A percentile compares a stretch with the other conserved stretches of the same genome.
phyloP scores from a whole-genome alignment of 164 flowering plant genomes.

The Litsea cubeba region DNA sequence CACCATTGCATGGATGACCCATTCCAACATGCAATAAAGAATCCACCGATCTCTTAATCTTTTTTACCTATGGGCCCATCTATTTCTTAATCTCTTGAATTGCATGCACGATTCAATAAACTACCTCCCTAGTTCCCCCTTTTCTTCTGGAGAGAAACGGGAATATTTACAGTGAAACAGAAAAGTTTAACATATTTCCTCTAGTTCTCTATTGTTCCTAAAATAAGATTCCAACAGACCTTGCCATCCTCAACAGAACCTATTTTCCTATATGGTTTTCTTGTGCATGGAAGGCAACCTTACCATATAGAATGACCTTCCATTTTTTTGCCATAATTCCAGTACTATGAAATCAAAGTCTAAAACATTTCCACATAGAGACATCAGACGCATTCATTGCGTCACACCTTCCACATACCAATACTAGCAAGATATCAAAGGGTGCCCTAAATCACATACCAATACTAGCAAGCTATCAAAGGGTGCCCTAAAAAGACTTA shows the following conservation, averaged over 20 bases:
- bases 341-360: too few relatives aligned
- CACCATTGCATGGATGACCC: too few relatives aligned
- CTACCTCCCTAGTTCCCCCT: neutral
- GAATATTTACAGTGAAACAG: neutral
- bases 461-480: neutral
- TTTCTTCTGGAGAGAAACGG: neutral
- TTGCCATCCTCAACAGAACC: neutral
- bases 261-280: neutral
- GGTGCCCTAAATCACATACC: neutral
- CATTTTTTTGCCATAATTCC: too few relatives aligned
- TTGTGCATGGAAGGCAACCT: neutral
- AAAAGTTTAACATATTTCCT: too few relatives aligned
- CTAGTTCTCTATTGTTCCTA: neutral
- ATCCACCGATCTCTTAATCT: neutral
- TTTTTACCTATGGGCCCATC: neutral
- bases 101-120: neutral
- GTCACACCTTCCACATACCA: neutral
- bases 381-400: neutral
- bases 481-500: neutral
- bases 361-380: neutral
- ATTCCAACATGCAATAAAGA: too few relatives aligned
- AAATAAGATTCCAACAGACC: neutral
- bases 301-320: neutral
- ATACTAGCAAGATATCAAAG: neutral
- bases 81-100: neutral